Base-by-base conservation (phyloP, 2,329 filamentous ascomycete genomes). In the Escovopsis weberi region DNA sequence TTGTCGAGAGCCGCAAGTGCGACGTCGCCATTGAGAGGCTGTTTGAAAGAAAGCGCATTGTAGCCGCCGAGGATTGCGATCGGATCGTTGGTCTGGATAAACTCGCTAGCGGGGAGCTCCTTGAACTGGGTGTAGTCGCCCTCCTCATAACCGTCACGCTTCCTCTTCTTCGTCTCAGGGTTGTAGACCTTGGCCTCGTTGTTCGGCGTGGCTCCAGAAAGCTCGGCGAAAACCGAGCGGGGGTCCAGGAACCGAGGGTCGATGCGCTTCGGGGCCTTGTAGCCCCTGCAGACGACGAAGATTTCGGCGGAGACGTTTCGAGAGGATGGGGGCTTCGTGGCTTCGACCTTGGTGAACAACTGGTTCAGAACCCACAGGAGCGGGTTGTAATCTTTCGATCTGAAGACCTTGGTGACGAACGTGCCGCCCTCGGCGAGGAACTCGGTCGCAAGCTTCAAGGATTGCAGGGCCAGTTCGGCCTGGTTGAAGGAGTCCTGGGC, bases 181-280 rank as follows among this genome's bases (percentile, higher is more conserved):
- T 98, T 95, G 70, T 89, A 98, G 2, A 98, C 91, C 60, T 94
- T 94, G 34, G 91, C 91, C 60, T 98, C 91, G 52, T 96, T 93
- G 62, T 96, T 98, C 2, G 87, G 86, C 0, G 81, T 82, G 2
- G 84, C 78, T 44, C 83, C 85, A 30, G 82, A 69, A n/a, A 95
- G 68, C 60, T 98, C 91, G 30, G 88, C 88, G 56, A 98, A 98
- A 28, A 96, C 91, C 44, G 83, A 78, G 50, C 78, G 78, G 6
- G 91, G 78, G 55, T 98, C 91, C 41, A 98, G 70, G 59, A 98
- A 93, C 51, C 85, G 85, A 9, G 89, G 87, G 56, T 98, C 91
- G 45, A 98, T 77, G 49, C 79, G 75, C 65, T 95, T 96, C 4
- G 91, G 91, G 0, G 89, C 89, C 65, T 95, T 96, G 70, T 79